A percentile compares a stretch with the other conserved stretches of the same genome.
These are phyloP conservation scores for Wilcoxina mikolae DNA, from an alignment of 495 filamentous ascomycete genomes.

Conservation along the genomic window DNA sequence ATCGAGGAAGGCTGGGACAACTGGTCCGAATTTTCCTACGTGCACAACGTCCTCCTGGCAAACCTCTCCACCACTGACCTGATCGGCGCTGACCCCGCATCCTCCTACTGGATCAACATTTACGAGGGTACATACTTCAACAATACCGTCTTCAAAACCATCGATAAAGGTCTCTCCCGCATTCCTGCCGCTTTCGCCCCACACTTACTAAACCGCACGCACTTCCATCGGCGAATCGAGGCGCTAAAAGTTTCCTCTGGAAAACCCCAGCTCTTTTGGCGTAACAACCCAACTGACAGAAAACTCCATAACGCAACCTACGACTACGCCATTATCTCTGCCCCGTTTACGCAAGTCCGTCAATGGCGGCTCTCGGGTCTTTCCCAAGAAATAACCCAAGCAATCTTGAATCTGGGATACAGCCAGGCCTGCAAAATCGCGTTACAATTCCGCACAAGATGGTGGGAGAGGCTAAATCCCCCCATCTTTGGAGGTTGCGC, in stretches of 20 bases:
- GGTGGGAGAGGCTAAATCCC: conserved; percentile 48
- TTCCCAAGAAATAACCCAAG: conserved; percentile 39
- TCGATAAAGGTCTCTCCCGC: conserved; percentile 46
- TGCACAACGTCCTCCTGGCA: conserved; percentile 42
- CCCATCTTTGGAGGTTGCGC: conserved; percentile 52
- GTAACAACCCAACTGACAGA: conserved; percentile 32
- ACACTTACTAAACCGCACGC: conserved; percentile 39
- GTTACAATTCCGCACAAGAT: conserved; percentile 47
- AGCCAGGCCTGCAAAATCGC: conserved; percentile 47
- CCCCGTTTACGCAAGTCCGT: conserved; percentile 41
- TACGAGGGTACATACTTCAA: conserved; percentile 46
- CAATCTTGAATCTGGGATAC: conserved; percentile 47
- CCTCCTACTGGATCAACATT: conserved; percentile 31
- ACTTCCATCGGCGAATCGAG: conserved; percentile 38
- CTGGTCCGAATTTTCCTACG: conserved; percentile 49
- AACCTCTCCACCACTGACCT: conserved; percentile 34
- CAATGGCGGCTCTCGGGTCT: conserved; percentile 33
- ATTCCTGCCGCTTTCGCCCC: conserved; percentile 50
- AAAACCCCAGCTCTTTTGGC: conserved; percentile 38
- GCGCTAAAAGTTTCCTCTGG: not conserved
- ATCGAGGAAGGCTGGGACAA: conserved; percentile 35
- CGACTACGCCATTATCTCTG: conserved; percentile 51
- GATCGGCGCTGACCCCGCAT: not conserved
- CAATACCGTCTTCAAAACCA: conserved; percentile 47
- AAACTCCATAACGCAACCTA: conserved; percentile 37